phyloP scores from a whole-genome alignment of 2,329 filamentous ascomycete genomes.

The Elsinoe perseae region DNA sequence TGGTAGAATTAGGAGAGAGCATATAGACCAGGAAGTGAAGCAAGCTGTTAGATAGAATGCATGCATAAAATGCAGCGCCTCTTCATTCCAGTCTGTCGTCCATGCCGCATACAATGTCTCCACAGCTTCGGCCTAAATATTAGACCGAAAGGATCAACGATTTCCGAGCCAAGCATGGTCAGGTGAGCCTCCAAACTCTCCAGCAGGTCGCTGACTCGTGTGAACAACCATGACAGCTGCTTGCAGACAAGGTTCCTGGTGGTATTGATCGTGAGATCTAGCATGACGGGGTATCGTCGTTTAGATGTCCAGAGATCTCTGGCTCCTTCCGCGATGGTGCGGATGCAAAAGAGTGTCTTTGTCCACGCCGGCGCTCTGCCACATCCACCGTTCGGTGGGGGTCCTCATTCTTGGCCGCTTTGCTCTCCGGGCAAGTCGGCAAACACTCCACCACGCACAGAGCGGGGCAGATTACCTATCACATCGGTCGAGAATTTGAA shows the following conservation, averaged over 20 bases:
- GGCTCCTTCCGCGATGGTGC: not conserved
- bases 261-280: constrained; percentile 11
- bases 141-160: not conserved
- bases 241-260: not conserved
- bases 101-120: not conserved
- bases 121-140: not conserved
- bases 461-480: constrained; percentile 7
- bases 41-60: not conserved
- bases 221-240: not conserved
- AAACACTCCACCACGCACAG: not conserved
- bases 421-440: constrained; percentile 1
- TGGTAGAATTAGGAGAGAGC: constrained; percentile 18
- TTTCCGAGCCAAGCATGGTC: not conserved
- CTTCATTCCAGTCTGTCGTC: too few relatives aligned
- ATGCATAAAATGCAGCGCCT: not conserved
- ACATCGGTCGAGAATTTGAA: not conserved
- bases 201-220: not conserved
- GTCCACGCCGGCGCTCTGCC: constrained; percentile 5
- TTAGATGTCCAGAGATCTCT: constrained; percentile 7
- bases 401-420: not conserved
- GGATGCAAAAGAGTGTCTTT: not conserved
- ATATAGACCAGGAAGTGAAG: constrained; percentile 10
- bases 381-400: constrained; percentile 4
- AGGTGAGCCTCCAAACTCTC: not conserved
- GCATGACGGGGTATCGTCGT: not conserved